Evolutionary conservation across 176 grass and related monocot species (phyloP), one percentile per base, ranked within the genome.

Genomic region (Avena sativa): DNA sequence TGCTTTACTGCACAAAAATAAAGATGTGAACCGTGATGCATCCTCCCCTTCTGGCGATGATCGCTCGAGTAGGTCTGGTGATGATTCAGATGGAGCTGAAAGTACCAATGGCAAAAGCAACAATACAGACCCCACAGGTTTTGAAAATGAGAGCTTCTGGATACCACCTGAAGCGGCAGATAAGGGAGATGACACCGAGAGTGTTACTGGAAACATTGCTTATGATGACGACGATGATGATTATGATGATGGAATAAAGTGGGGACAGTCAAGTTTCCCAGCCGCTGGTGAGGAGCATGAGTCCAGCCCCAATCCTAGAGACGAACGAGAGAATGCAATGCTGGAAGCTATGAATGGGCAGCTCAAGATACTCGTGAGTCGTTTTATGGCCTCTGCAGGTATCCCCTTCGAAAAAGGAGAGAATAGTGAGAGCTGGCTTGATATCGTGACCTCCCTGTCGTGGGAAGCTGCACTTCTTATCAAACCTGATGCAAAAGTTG

Each of bases 301-400:
- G 6, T 49, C 72, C 17, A 57, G 53, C 74, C 12, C 87, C 53
- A 88, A 79, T 85, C 82, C 65, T 51, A 88, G 68, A 60, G 92
- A 91, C 16, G 90, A 90, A 86, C 88, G 97, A 59, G 86, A 96
- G 78, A 91, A 85, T 19, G 94, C 92, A 17, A 99, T 99, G 97
- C 86, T 93, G 61, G 94, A 94, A 78, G 97, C 92, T 68, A 94
- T 99, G 94, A 99, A 93, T 87, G 94, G 97, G 51, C 97, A 99
- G 75, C 89, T 96, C 52, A 99, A 93, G 83, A 91, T 96, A 88
- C 97, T 99, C 68, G 97, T 93, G 47, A 90, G 89, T 55, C 90
- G 94, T 38, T 91, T 99, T 88, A 81, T 99, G 36, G 85, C 91
- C 78, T 93, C 91, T 73, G 97, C 90, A 68, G 97, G 89, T 79